Base-by-base conservation (phyloP, 176 grass and related monocot species). In the Paspalum vaginatum region DNA sequence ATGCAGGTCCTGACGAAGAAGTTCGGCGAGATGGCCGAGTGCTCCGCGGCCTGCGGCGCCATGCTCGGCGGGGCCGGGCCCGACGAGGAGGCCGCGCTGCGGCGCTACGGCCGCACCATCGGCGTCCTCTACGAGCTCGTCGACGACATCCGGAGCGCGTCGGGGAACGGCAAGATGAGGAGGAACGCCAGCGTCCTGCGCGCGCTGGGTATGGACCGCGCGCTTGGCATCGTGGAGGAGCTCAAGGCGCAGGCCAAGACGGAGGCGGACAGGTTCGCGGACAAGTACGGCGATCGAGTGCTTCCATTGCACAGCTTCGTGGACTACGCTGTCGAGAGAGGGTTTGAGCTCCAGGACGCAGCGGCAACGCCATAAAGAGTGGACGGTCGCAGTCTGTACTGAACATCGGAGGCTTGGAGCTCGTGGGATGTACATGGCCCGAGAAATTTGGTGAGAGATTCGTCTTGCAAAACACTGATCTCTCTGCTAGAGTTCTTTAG, bases 1-100 rank as follows among this genome's bases (percentile, higher is more conserved):
- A 73, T 99, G 73, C 84, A 81, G 52, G 88, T 95, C 9, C 83
- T 99, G 51, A 84, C 88, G 16, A 99, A 95, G 90, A 99, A 99
- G 76, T 99, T 99, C 56, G 96, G 96, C 40, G 90, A 93, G 74
- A 87, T 95, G 92, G 92, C 92, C 6, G 96, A 95, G 81, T 99
- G 92, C 68, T 95, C 92, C 1, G 96, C 96, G 0, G 92, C 90
- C 27, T 99, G 96, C n/a, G 96, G 96, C 22, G 96, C 86, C 49
- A 87, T 99, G 78, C 84, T 99, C 21, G 92, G 86, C 37, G 88
- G 92, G 6, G 96, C 96, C 0, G 61, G 44, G 1, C 78, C 88
- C 12, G 90, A 95, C 25, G 92, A 98, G 16, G 84, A 83, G 59
- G 86, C 81, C 15, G 86, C 90, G 26, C 75, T 98, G 79, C 84